Percentiles rank a stretch among this genome's conserved stretches.
Evolutionary conservation across 228 moss, liverwort and hornwort species (phyloP).

Genomic region (Sphagnum magellanicum): DNA sequence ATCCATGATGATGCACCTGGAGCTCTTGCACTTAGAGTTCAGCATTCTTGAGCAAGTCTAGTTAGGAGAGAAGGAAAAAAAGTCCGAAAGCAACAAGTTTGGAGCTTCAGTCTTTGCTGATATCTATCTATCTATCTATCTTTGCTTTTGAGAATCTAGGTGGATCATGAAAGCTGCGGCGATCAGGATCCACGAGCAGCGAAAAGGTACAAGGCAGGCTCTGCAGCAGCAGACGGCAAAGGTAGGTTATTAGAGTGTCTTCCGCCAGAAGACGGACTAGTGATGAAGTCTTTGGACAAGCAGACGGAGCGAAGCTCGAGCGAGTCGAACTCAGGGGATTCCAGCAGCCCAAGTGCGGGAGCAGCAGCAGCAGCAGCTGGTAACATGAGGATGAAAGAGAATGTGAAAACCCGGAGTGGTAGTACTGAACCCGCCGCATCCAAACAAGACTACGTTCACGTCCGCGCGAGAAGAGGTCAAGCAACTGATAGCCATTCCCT

Average conservation of each 20-base stretch:
- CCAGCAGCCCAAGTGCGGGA: slow-evolving; percentile 22
- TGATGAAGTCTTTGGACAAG: neutral
- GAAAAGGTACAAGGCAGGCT: slow-evolving; percentile 34
- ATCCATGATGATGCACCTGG: neutral
- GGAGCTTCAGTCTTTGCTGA: too few species aligned
- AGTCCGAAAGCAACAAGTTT: too few species aligned
- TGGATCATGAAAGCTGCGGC: too few species aligned
- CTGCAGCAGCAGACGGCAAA: slow-evolving; percentile 2
- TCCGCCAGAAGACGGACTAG: too few species aligned
- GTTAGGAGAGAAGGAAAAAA: too few species aligned
- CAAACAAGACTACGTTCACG: slow-evolving; percentile 90
- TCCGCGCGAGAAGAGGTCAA: slow-evolving; percentile 83
- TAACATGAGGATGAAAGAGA: slow-evolving; percentile 19
- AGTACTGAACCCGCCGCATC: slow-evolving; percentile 39
- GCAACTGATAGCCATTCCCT: slow-evolving; percentile 97
- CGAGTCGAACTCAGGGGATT: slow-evolving; percentile 31
- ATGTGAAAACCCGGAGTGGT: slow-evolving; percentile 30
- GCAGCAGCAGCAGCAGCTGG: too few species aligned
- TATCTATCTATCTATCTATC: slow-evolving; percentile 20
- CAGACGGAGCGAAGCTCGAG: slow-evolving; percentile 29
- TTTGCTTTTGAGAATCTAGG: too few species aligned
- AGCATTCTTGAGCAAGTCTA: neutral
- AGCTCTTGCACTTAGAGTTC: slow-evolving; percentile 19
- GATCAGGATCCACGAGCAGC: slow-evolving; percentile 19
- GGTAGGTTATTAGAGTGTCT: neutral